Base-by-base conservation (phyloP, 2,329 filamentous ascomycete genomes). In the Curvularia sp. region DNA sequence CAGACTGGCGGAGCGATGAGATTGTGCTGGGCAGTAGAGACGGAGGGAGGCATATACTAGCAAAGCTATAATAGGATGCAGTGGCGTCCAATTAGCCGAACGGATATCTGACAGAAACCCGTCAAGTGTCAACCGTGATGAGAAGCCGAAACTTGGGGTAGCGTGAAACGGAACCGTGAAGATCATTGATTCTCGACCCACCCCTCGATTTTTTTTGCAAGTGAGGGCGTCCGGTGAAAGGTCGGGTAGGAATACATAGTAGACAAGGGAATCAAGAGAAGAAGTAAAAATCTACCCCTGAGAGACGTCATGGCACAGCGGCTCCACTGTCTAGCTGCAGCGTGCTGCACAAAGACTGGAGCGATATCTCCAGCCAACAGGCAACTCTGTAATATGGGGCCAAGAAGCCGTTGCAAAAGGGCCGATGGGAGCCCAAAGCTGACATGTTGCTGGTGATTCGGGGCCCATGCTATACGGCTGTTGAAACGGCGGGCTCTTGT, bases 1-100 rank as follows among this genome's bases (percentile, higher is more conserved):
- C 78, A 6, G 77, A 83, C 58, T 84, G 79, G 71, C 74, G 75
- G 64, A 80, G 71, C 47, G 81, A 82, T 56, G 82, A 83, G 68
- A 80, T 84, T 61, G 79, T 83, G 8, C 75, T 80, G 72, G 78
- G 79, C 6, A 80, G 79, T 64, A 80, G 79, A 1, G 76, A 78
- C 59, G 75, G 71, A 4, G 70, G 69, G 6, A 72, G 61, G 48
- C 57, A 64, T 15, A 15, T 73, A 18, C 48, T 73, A 44, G 66
- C 69, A 35, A 74, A 74, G 60, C 51, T 75, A 47, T 73, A 66
- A 28, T 38, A 39, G 30, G 1, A 31, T 31, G 30, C 30, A 31
- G 46, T 58, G 20, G 51, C 5, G 26, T 35, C 18, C 44, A 44
- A 31, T 24, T 33, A 49, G 28, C 28, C n/a, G n/a, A 35, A 20